Conservation (phyloP, 805 yeast genomes). For the Pichia occidentalis region DNA sequence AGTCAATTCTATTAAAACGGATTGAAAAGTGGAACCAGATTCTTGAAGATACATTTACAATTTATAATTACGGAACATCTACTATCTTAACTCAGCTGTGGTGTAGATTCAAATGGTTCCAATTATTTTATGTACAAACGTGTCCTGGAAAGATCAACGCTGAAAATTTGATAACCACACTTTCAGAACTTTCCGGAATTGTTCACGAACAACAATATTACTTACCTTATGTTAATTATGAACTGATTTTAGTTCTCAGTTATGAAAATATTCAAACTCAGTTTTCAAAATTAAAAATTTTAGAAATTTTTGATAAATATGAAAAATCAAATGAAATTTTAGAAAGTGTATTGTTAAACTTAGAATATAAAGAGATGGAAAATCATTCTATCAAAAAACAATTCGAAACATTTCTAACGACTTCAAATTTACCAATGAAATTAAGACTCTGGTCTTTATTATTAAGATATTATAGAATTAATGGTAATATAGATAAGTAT, state of each 20-base stretch:
- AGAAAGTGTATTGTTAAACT: slow-evolving; percentile 19
- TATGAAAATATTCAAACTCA: slow-evolving; percentile 47
- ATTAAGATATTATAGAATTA: slow-evolving; percentile 45
- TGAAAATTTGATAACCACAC: slow-evolving; percentile 28
- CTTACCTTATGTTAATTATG: slow-evolving; percentile 51
- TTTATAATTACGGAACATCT: background rate
- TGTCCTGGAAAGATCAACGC: slow-evolving; percentile 25
- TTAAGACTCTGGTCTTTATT: slow-evolving; percentile 72
- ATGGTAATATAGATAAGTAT: slow-evolving; percentile 30
- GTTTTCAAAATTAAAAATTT: slow-evolving; percentile 63
- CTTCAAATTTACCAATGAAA: slow-evolving; percentile 59
- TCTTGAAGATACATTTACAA: slow-evolving; percentile 26
- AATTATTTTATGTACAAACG: slow-evolving; percentile 37
- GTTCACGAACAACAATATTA: slow-evolving; percentile 21
- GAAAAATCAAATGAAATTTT: slow-evolving; percentile 24
- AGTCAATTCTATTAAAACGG: slow-evolving; percentile 35
- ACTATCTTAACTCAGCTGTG: slow-evolving; percentile 13
- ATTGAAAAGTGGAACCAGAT: slow-evolving; percentile 43
- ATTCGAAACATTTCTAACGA: slow-evolving; percentile 52
- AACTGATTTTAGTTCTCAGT: slow-evolving; percentile 51
- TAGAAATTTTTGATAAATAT: slow-evolving; percentile 56
- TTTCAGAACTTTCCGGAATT: slow-evolving; percentile 23
- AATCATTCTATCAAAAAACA: slow-evolving; percentile 38
- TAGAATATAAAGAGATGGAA: slow-evolving; percentile 17
- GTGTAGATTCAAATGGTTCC: slow-evolving; percentile 44